Evolutionary conservation across 208 protist genomes (phyloP), one percentile per base, ranked within the genome.

Genomic region (Leishmania turanica): DNA sequence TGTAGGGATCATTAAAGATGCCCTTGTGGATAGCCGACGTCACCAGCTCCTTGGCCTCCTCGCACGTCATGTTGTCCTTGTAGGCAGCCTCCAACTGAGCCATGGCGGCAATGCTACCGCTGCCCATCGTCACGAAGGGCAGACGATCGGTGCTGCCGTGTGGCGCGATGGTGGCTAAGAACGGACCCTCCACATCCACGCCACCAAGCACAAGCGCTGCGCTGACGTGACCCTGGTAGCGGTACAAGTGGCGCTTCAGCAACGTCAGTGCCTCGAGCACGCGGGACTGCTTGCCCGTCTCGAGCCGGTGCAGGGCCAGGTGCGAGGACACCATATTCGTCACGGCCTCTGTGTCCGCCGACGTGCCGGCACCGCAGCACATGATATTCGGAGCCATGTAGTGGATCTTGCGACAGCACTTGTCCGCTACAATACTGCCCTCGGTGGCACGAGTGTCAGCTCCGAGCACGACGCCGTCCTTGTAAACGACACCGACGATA

Each of bases 331-430:
- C 97, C 82, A 99, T 93, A 70, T 94, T 94, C 70, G 97, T 99
- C 19, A 97, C 91, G 0, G 97, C 92, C 87, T 98, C 99, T 11
- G 99, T 99, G 90, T 99, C 99, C 0, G 99, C 99, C 15, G 99
- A 98, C 13, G 99, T 99, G 75, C 99, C 99, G 51, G 99, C 99
- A 85, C 99, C 99, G 86, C 99, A 99, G 93, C 99, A 99, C 93
- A 99, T 99, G 53, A 99, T 99, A 84, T 99, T 99, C 58, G 99
- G 97, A 13, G 99, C 98, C 89, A 99, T 99, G 92, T 99, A 99
- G 89, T 99, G 99, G 83, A 99, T 99, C 94, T 99, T 99, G 78
- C 99, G 92, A 94, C 99, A 99, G 82, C 99, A 99, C 93, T 99
- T 99, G 85, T 99, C 99, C 3, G 98, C 99, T 34, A 99, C 99